Percentiles rank a stretch among this genome's conserved stretches.
Evolutionary conservation across 306 rosid species (phyloP).

Genomic region (Casuarina equisetifolia): DNA sequence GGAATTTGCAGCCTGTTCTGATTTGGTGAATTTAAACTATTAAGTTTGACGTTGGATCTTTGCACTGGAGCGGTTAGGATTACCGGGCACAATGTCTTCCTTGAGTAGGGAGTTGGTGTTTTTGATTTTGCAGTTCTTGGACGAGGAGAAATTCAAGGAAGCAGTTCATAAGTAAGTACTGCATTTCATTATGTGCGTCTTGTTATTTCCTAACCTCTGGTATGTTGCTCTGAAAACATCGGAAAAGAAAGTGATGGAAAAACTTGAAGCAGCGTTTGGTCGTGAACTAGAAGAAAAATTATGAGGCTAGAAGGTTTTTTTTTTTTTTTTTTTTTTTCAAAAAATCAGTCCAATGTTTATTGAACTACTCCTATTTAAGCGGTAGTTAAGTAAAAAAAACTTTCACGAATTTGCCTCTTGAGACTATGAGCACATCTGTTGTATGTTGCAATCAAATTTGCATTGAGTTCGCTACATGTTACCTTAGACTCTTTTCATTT

Average conservation of each 20-base stretch:
- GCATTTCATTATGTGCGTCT: not conserved
- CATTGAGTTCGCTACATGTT: not conserved
- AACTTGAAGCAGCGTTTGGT: not conserved
- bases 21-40: constrained; percentile 9
- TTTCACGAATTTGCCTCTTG: not conserved
- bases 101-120: constrained; percentile 51
- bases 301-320: not conserved
- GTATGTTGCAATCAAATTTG: not conserved
- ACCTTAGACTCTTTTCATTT: not conserved
- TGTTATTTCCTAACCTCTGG: constrained; percentile 1
- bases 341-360: not conserved
- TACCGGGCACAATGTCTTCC: constrained; percentile 51
- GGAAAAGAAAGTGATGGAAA: not conserved
- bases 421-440: not conserved
- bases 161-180: constrained; percentile 44
- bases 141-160: constrained; percentile 50
- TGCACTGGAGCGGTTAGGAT: constrained; percentile 48
- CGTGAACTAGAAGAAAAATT: not conserved
- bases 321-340: not conserved
- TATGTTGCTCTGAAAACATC: not conserved
- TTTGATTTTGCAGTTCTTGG: constrained; percentile 47
- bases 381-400: not conserved
- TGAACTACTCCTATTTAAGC: not conserved
- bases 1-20: constrained; percentile 12
- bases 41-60: constrained; percentile 25